phyloP scores from a whole-genome alignment of 768 basidiomycete species.

The Lactarius akahatsu region DNA sequence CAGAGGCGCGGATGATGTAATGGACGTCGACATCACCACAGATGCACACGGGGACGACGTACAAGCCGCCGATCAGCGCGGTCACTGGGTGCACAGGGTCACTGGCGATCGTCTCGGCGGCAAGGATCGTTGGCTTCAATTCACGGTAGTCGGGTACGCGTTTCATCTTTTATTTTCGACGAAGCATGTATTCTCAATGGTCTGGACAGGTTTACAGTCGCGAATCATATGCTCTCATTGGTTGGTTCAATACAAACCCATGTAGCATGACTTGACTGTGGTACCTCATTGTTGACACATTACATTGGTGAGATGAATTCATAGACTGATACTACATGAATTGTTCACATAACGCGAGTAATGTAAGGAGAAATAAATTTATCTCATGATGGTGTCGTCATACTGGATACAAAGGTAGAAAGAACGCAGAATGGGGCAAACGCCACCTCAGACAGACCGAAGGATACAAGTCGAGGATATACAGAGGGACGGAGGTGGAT shows the following conservation, averaged over 20 bases:
- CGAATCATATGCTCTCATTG: slow-evolving; percentile 91
- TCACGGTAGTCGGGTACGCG: slow-evolving; percentile 85
- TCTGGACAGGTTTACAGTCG: slow-evolving; percentile 68
- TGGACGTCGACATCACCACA: slow-evolving; percentile 21
- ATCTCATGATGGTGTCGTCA: slow-evolving; percentile 13
- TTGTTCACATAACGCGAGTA: not conserved
- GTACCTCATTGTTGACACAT: no score
- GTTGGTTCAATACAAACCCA: slow-evolving; percentile 45
- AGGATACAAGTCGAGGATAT: not conserved
- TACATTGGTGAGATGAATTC: no score
- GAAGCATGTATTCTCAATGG: not conserved
- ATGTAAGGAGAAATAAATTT: slow-evolving; percentile 1
- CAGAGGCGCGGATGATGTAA: slow-evolving; percentile 38
- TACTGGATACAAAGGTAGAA: slow-evolving; percentile 16
- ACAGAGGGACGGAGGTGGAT: not conserved
- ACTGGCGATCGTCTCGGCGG: slow-evolving; percentile 74
- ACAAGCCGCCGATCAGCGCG: slow-evolving; percentile 49
- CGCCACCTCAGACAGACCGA: not conserved
- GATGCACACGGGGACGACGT: slow-evolving; percentile 27
- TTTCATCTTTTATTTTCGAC: not conserved
- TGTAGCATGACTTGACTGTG: no score
- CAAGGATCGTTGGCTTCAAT: slow-evolving; percentile 63
- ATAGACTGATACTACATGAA: not conserved
- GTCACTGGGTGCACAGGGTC: slow-evolving; percentile 75
- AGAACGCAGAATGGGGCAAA: slow-evolving; percentile 2